Conservation (phyloP, 2,329 filamentous ascomycete species). For the Aspergillus floridensis region DNA sequence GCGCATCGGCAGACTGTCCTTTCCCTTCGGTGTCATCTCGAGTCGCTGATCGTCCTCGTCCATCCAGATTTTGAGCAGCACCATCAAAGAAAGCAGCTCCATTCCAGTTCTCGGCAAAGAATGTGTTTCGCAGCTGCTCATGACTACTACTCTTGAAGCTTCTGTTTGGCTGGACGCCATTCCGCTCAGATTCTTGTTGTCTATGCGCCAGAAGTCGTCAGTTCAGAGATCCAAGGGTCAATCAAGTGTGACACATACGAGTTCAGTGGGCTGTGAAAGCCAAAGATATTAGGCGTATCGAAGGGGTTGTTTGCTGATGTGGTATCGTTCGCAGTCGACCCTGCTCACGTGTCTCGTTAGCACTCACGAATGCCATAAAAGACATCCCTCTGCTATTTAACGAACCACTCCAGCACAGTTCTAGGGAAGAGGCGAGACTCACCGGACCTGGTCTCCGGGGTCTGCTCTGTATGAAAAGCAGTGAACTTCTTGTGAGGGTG, state of each 20-base stretch:
- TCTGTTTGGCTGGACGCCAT: conserved; percentile 15
- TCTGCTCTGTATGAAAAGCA: conserved; percentile 25
- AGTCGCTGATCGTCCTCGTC: conserved; percentile 22
- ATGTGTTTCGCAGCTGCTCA: conserved; percentile 37
- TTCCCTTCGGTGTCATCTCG: conserved; percentile 22
- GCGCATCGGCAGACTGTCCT: conserved; percentile 17
- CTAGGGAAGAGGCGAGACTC: conserved; percentile 18
- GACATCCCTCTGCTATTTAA: no score
- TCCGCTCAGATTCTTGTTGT: conserved; percentile 3
- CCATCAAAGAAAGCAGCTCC: conserved; percentile 35
- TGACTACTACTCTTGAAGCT: conserved; percentile 35
- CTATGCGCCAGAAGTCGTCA: conserved; percentile 9
- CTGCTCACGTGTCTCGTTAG: conserved; percentile 31
- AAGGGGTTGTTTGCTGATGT: conserved; percentile 9
- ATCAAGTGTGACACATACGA: conserved; percentile 8
- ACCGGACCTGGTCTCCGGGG: conserved; percentile 30
- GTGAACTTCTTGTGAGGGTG: conserved; percentile 29
- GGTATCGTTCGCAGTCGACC: conserved; percentile 29
- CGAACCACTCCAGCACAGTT: no score
- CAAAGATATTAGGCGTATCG: conserved; percentile 13
- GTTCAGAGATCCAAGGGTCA: conserved; percentile 1
- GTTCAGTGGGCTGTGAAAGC: conserved; percentile 8
- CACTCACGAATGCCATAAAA: conserved; percentile 6
- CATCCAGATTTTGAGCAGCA: conserved; percentile 15
- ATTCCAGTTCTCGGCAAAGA: conserved; percentile 44